Evolutionary conservation across 352 stramenopile species (phyloP).

Genomic region (Globisporangium apiculatum): DNA sequence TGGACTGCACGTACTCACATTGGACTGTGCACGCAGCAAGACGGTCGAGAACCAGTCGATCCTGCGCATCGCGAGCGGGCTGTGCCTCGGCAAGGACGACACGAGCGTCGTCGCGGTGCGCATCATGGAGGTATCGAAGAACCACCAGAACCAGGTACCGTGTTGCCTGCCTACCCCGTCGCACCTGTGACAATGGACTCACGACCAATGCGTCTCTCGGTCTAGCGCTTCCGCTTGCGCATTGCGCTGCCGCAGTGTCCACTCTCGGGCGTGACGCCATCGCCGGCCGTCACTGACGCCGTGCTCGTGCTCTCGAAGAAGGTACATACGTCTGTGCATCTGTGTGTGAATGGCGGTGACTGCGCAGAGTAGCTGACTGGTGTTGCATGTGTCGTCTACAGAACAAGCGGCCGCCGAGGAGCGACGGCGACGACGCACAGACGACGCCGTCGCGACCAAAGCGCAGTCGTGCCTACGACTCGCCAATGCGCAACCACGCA

Average conservation of each 20-base stretch:
- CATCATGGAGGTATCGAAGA: slow-evolving; percentile 81
- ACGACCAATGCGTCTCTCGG: too few relatives aligned
- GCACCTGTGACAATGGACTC: too few relatives aligned
- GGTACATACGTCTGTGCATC: slow-evolving; percentile 10
- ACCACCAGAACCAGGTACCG: slow-evolving; percentile 71
- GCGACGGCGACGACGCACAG: slow-evolving; percentile 23
- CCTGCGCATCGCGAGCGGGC: slow-evolving; percentile 43
- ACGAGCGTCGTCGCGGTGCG: slow-evolving; percentile 47
- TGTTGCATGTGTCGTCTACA: slow-evolving; percentile 7
- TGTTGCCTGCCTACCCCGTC: too few relatives aligned
- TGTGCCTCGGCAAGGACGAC: slow-evolving; percentile 54
- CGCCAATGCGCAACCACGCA: background rate
- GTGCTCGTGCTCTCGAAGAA: slow-evolving; percentile 70
- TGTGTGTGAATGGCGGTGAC: background rate
- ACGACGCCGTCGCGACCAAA: slow-evolving; percentile 27
- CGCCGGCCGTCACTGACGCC: slow-evolving; percentile 31
- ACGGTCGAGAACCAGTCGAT: slow-evolving; percentile 73
- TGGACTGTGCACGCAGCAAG: slow-evolving; percentile 25
- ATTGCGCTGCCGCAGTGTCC: slow-evolving; percentile 40
- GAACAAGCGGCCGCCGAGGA: slow-evolving; percentile 63
- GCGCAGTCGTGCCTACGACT: slow-evolving; percentile 28
- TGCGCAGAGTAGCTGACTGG: background rate
- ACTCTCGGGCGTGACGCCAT: slow-evolving; percentile 12
- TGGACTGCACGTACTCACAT: slow-evolving; percentile 1
- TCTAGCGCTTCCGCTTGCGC: slow-evolving; percentile 51